A percentile compares a stretch with the other conserved stretches of the same genome.
Evolutionary conservation across 345 rosid species (phyloP).

Genomic region (Eucalyptus viminalis): DNA sequence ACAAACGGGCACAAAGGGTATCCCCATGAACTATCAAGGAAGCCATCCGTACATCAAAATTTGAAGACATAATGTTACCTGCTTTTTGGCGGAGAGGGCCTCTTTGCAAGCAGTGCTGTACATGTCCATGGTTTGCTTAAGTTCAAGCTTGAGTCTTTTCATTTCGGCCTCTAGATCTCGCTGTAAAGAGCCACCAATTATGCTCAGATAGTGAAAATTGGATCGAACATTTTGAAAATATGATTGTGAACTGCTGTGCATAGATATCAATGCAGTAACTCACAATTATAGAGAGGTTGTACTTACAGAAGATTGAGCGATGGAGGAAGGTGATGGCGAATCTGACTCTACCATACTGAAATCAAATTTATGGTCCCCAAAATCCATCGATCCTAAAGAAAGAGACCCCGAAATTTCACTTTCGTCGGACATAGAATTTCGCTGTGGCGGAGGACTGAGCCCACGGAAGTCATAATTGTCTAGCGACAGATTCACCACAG

Average conservation of each 20-base stretch:
- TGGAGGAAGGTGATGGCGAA: not conserved
- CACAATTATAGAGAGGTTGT: not conserved
- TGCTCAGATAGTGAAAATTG: not conserved
- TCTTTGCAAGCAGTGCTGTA: slow-evolving; percentile 85
- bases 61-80: slow-evolving; percentile 22
- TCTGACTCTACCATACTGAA: not conserved
- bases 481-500: not conserved
- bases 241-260: not conserved
- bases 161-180: slow-evolving; percentile 69
- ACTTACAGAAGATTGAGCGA: not conserved
- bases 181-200: slow-evolving; percentile 11
- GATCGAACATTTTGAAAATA: not conserved
- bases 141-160: slow-evolving; percentile 79
- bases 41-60: not conserved
- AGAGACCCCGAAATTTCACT: not conserved
- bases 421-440: not conserved
- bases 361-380: not conserved
- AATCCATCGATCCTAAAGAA: not conserved
- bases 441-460: not conserved
- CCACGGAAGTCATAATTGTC: not conserved
- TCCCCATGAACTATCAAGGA: not conserved
- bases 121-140: slow-evolving; percentile 89
- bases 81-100: slow-evolving; percentile 64
- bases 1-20: not conserved
- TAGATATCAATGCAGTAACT: not conserved